A percentile compares a stretch with the other conserved stretches of the same genome.
Evolutionary conservation across 2,329 filamentous ascomycete genomes (phyloP).

Genomic region (Diplocarpon mali): DNA sequence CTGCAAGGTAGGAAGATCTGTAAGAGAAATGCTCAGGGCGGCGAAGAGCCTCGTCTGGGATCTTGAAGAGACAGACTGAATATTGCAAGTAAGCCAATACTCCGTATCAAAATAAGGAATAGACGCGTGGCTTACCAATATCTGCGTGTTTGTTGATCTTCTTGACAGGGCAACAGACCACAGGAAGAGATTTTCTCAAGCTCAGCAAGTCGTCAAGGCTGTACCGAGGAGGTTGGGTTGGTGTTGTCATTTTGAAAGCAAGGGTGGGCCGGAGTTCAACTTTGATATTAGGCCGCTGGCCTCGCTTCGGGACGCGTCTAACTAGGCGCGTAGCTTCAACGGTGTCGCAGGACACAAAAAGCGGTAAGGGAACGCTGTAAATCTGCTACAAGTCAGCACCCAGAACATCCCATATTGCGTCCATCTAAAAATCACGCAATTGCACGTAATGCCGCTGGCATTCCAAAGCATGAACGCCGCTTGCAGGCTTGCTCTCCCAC

Average conservation of each 20-base stretch:
- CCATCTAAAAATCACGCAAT: too few relatives aligned
- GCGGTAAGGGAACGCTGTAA: too few relatives aligned
- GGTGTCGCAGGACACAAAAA: too few relatives aligned
- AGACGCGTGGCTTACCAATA: constrained; percentile 16
- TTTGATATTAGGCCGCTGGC: too few relatives aligned
- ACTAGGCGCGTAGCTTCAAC: too few relatives aligned
- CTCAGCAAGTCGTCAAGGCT: constrained; percentile 19
- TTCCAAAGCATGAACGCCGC: too few relatives aligned
- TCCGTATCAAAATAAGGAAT: neutral
- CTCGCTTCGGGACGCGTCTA: too few relatives aligned
- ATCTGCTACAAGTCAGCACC: too few relatives aligned
- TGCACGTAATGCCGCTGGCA: too few relatives aligned
- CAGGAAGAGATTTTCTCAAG: constrained; percentile 19
- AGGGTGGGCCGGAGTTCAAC: neutral
- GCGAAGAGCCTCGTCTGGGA: constrained; percentile 19
- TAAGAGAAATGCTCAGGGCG: constrained; percentile 17
- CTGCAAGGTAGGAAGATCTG: constrained; percentile 13
- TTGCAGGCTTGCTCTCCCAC: neutral
- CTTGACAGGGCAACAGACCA: constrained; percentile 15
- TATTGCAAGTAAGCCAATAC: constrained; percentile 3
- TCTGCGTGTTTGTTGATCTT: constrained; percentile 23
- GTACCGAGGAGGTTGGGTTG: constrained; percentile 15
- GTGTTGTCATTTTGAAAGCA: constrained; percentile 4
- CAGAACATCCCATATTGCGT: too few relatives aligned
- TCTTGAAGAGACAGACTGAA: constrained; percentile 17